phyloP scores from a whole-genome alignment of 169 alveolate species.

The Plasmodium billcollinsi region DNA sequence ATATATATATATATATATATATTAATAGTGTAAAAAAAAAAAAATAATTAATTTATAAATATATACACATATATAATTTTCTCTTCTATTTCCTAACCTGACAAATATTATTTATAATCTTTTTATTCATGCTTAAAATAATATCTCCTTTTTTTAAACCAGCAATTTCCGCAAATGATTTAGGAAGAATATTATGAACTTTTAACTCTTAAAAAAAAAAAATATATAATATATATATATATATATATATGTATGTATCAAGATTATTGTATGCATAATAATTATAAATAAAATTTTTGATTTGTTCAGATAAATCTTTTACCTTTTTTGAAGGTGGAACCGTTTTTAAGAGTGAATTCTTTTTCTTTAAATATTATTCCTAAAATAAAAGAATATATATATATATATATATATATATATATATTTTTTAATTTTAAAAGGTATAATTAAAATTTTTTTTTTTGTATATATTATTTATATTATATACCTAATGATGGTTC shows the following conservation, averaged over 20 bases:
- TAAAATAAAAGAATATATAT: neutral
- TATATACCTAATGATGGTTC: conserved; percentile 63
- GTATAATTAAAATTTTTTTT: neutral
- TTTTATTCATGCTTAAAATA: conserved; percentile 28
- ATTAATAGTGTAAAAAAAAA: neutral
- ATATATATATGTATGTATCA: too few species aligned
- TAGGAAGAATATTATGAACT: conserved; percentile 28
- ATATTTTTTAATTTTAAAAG: neutral
- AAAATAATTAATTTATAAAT: neutral
- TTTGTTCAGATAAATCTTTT: neutral
- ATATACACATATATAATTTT: neutral
- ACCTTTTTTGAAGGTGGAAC: conserved; percentile 27
- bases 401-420: neutral
- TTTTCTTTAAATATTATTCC: conserved; percentile 57
- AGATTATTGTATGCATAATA: too few species aligned
- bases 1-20: neutral
- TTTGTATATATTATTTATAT: neutral
- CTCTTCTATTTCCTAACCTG: conserved; percentile 26
- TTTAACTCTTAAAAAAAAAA: conserved; percentile 40
- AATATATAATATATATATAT: neutral
- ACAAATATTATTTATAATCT: conserved; percentile 33
- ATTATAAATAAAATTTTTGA: too few species aligned
- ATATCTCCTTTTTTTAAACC: conserved; percentile 47
- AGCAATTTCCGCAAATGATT: conserved; percentile 43
- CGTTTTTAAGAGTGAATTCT: neutral